Base-by-base conservation (phyloP, 768 basidiomycete species). In the Austroboletus eburneus region DNA sequence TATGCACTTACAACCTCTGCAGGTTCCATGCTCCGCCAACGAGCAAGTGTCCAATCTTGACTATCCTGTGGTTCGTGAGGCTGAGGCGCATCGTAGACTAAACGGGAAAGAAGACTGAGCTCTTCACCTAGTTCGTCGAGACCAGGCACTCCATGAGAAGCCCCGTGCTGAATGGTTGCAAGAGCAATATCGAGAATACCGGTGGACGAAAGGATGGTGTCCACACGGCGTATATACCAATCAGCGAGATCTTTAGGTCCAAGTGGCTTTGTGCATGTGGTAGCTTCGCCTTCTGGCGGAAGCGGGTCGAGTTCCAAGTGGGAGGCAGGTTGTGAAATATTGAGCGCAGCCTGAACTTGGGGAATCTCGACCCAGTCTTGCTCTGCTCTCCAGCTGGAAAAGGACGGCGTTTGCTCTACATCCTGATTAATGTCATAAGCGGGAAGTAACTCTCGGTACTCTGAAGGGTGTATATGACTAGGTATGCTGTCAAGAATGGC, bases 81-180 rank as follows among this genome's bases (percentile, higher is more conserved):
- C 40, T 74, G 72, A 43, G 77, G 75, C 9, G 80, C 73, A 59
- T 96, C 92, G 55, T 99, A 99, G 12, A 94, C 82, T 37, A 98
- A 76, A 17, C 85, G 77, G 2, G 87, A 84, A 30, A 99, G 76
- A 7, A 98, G 78, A 53, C 82, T 87, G 33, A 98, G 77, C 43
- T 98, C 94, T 69, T 97, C 95, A 2, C 93, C 95, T 3, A 93
- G 66, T 58, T 83, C 81, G 55, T 95, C 94, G 34, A 99, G 76
- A 1, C 72, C 80, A 17, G 81, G 76, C 12, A 96, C 72, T 13
- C 85, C 86, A 55, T 81, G 80, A 8, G 91, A 85, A 10, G 87
- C 92, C 13, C 83, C 93, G 52, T 95, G 83, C 62, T 96, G 94
- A 9, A 91, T 76, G 37, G 86, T 73, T 7, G 80, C 78, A 17